A percentile compares a stretch with the other conserved stretches of the same genome.
Evolutionary conservation across 2,329 filamentous ascomycete species (phyloP).

Genomic region (Cladorrhinum sp.): DNA sequence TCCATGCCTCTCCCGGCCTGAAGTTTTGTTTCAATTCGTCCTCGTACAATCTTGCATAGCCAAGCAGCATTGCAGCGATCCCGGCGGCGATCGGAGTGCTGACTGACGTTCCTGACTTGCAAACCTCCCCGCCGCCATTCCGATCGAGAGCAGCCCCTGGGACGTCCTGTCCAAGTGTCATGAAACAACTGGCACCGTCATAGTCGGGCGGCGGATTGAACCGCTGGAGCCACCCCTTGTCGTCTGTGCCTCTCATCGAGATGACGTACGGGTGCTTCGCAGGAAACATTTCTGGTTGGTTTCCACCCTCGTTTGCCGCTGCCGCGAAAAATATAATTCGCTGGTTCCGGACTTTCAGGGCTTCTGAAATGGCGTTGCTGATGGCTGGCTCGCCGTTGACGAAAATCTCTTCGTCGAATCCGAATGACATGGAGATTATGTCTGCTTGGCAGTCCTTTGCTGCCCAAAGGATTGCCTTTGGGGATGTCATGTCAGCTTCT

Average conservation of each 20-base stretch:
- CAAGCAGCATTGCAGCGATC: conserved; percentile 2
- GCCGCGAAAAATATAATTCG: conserved; percentile 10
- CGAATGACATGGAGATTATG: background rate
- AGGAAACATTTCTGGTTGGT: conserved; percentile 10
- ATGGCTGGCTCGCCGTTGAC: conserved; percentile 3
- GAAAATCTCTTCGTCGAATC: background rate
- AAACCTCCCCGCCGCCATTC: conserved; percentile 1
- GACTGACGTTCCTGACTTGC: conserved; percentile 6
- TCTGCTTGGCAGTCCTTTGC: background rate
- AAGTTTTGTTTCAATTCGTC: background rate
- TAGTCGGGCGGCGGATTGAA: conserved; percentile 3
- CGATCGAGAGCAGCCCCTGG: conserved; percentile 7
- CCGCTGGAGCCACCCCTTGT: conserved; percentile 10
- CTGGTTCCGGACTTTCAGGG: conserved; percentile 1
- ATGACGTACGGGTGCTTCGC: conserved; percentile 9
- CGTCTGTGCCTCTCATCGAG: conserved; percentile 10
- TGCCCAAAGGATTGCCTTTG: background rate
- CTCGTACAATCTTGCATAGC: background rate
- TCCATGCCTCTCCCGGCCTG: background rate
- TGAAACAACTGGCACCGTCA: conserved; percentile 1
- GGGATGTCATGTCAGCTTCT: background rate
- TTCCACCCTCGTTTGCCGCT: conserved; percentile 8
- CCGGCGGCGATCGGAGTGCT: conserved; percentile 7
- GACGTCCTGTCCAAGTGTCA: conserved; percentile 10
- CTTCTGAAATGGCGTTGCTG: conserved; percentile 8